Percentiles rank a stretch among this genome's conserved stretches.
phyloP scores from a whole-genome alignment of 2,329 filamentous ascomycete species.

The Cytospora piceicola region DNA sequence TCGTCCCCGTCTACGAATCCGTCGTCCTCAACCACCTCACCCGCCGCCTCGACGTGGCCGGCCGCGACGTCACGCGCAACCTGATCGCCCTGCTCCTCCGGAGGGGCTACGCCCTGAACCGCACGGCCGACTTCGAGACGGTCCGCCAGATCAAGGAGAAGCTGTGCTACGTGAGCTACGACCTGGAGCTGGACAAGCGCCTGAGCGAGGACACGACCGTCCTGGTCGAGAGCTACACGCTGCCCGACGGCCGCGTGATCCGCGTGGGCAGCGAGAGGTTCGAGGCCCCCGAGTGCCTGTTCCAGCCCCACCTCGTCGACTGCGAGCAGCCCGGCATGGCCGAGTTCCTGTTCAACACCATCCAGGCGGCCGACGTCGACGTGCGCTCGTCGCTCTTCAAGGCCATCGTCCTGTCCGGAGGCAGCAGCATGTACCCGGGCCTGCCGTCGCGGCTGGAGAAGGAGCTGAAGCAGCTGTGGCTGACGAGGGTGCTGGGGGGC shows the following conservation, averaged over 20 bases:
- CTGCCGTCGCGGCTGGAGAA: constrained; percentile 94
- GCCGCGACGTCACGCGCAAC: constrained; percentile 97
- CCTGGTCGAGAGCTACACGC: constrained; percentile 94
- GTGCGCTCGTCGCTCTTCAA: constrained; percentile 94
- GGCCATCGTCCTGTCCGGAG: constrained; percentile 93
- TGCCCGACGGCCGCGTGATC: constrained; percentile 95
- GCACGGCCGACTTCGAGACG: constrained; percentile 98
- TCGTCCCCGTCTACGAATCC: constrained; percentile 97
- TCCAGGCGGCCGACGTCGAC: constrained; percentile 93
- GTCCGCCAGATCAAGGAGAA: constrained; percentile 99
- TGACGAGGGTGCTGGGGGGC: constrained; percentile 85
- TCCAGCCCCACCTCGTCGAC: constrained; percentile 97
- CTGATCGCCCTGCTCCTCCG: constrained; percentile 92
- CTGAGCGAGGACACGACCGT: constrained; percentile 97
- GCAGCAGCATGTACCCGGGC: constrained; percentile 98
- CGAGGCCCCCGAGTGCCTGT: constrained; percentile 96
- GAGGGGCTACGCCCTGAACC: constrained; percentile 93
- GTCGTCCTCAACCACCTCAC: constrained; percentile 98
- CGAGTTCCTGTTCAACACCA: constrained; percentile 98
- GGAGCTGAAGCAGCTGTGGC: constrained; percentile 98
- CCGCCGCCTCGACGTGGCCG: constrained; percentile 89
- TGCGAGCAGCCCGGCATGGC: constrained; percentile 96
- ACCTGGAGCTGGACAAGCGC: constrained; percentile 92
- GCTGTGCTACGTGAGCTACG: constrained; percentile 98
- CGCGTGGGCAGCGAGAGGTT: constrained; percentile 96